These are phyloP conservation scores for Pyrrhoderma lamaoense DNA, from an alignment of 1,284 basidiomycete genomes.

Conservation along the genomic window DNA sequence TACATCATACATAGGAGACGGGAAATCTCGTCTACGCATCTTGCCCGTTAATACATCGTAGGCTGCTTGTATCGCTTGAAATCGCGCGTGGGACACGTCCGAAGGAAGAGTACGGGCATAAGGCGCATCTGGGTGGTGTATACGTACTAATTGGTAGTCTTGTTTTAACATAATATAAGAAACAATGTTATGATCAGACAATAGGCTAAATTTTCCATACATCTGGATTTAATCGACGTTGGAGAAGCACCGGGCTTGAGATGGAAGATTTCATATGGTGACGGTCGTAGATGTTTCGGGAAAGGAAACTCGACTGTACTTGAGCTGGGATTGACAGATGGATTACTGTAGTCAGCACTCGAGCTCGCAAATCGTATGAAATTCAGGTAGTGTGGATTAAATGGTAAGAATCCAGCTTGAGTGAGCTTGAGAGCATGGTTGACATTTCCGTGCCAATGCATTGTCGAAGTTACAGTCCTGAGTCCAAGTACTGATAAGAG, in stretches of 20 bases:
- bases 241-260: conserved; percentile 37
- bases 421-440: no score
- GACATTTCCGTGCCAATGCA: no score
- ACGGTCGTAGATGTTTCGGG: conserved; percentile 34
- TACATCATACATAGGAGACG: not conserved
- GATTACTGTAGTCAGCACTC: no score
- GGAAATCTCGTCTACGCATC: conserved; percentile 13
- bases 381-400: no score
- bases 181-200: not conserved
- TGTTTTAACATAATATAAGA: not conserved
- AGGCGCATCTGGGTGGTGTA: conserved; percentile 43
- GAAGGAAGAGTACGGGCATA: conserved; percentile 28
- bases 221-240: conserved; percentile 42
- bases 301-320: conserved; percentile 27
- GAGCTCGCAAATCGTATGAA: no score
- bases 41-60: conserved; percentile 36
- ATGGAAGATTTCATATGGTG: conserved; percentile 48
- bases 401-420: no score
- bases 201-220: conserved; percentile 27
- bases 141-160: conserved; percentile 51
- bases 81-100: conserved; percentile 35
- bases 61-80: conserved; percentile 42
- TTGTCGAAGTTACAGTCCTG: no score
- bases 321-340: not conserved
- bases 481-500: no score